Evolutionary conservation across 139 green algal species (phyloP), one percentile per base, ranked within the genome.

Genomic region (Astrephomene gubernaculifera): DNA sequence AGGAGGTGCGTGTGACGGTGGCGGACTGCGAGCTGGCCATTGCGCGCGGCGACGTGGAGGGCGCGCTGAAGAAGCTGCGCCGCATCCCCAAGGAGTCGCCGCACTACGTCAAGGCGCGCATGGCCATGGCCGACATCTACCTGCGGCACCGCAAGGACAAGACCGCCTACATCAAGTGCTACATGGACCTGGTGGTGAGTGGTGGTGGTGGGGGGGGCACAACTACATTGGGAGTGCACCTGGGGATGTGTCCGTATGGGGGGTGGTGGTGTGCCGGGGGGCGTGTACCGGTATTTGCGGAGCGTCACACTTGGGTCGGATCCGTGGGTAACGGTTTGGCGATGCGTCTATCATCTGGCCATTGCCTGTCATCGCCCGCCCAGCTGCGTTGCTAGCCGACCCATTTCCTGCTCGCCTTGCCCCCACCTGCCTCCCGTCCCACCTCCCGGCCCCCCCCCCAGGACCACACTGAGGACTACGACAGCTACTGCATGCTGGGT

Each of bases 41-140:
- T 22, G 75, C 81, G 6, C 72, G 88, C 2, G 91, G 92, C 0
- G 92, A 96, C 52, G 81, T 93, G 24, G 83, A 93, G 39, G 90
- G 88, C 21, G 94, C 92, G 44, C 87, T 97, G 17, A 86, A 90
- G 52, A 90, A 91, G 76, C 88, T 96, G 61, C 78, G 69, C 38
- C 67, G 49, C 36, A 82, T 90, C 29, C 79, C 79, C 79, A 72
- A 86, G 31, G 67, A 65, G 0, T 93, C 89, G 29, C 87, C 88
- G 10, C 87, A 94, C 74, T 96, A 90, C 85, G 29, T 87, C 9
- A 89, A 90, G 79, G 93, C 94, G 8, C 86, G 90, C 4, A 92
- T 93, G 57, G 92, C 92, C 10, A 92, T 95, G 87, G 94, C 94
- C 6, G 85, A 95, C 79, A 95, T 96, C 35, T 92, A 95, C 82